Evolutionary conservation across 1,284 basidiomycete genomes (phyloP).

Genomic region (Boletus smithii): DNA sequence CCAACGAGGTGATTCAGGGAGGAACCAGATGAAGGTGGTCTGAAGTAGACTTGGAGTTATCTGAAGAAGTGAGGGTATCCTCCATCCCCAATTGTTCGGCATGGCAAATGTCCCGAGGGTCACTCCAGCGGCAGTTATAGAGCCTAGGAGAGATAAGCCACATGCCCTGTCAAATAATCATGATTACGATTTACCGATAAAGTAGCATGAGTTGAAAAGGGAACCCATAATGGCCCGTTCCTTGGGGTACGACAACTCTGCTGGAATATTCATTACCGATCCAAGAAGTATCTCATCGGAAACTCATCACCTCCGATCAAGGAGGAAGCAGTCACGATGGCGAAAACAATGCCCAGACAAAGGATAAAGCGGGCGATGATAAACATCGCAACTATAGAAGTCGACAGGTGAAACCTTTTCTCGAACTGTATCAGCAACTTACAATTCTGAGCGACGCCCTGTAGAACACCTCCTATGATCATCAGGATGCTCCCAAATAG

Average conservation of each 20-base stretch:
- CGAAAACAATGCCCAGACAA: constrained; percentile 8
- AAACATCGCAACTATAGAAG: constrained; percentile 13
- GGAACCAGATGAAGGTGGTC: constrained; percentile 1
- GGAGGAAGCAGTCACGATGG: constrained; percentile 14
- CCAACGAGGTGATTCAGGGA: constrained; percentile 7
- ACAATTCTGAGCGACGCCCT: constrained; percentile 12
- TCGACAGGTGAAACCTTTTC: background rate
- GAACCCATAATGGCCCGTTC: constrained; percentile 12
- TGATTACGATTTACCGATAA: constrained; percentile 5
- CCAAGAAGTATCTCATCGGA: no score
- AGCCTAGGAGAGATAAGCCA: background rate
- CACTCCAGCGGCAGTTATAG: constrained; percentile 24
- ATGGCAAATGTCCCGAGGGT: constrained; percentile 50
- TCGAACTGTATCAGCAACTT: no score
- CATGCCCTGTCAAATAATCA: background rate
- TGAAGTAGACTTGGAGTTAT: constrained; percentile 1
- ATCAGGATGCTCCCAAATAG: constrained; percentile 3
- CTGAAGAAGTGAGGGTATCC: constrained; percentile 11
- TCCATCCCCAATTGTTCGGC: constrained; percentile 42
- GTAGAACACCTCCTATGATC: constrained; percentile 12
- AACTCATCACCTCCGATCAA: constrained; percentile 22
- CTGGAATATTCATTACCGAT: no score
- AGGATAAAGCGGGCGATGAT: constrained; percentile 19
- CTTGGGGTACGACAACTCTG: no score
- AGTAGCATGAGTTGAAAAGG: constrained; percentile 7